Evolutionary conservation across 108 stramenopile species (phyloP), one percentile per base, ranked within the genome.

Genomic region (Skeletonema potamos): DNA sequence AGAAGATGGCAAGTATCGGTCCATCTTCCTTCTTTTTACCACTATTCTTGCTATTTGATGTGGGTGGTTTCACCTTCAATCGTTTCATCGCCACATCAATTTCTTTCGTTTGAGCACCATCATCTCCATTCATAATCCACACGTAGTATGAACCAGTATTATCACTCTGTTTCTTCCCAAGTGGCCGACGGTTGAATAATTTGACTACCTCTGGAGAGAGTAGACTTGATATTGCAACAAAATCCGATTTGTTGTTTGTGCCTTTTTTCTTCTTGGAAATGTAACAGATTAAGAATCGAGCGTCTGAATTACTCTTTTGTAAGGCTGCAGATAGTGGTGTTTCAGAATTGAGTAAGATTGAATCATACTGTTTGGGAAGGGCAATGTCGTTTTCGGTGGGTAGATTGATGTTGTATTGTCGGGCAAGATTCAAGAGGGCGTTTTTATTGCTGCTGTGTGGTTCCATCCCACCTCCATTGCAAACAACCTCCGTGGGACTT

Each of bases 221-320:
- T 3, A 94, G 66, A 54, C 77, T 80, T 64, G 85, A 68, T 43
- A 91, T 75, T 22, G 85, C 82, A n/a, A 74, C 54, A 5, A 20
- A 28, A 64, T 81, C 57, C 60, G 12, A 66, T 46, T 62, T 75
- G 22, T 32, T 59, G 58, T 30, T 81, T 8, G 54, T 56, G 32
- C 20, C 32, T 27, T 34, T 34, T 22, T 55, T 58, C 8, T 77
- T 81, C 59, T 80, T 81, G 37, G 82, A 73, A 24, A 91, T 87
- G 69, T 86, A 90, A 10, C 88, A 88, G 3, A 94, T 66, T 36
- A 94, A 64, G 56, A 94, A 75, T 36, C 92, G 64, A 4, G 89
- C 90, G 62, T 90, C 64, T 7, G 82, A 54, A 29, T 89, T 73
- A 8, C 89, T 84, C 29, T 63, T 57, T 66, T 73, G 70, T 28